A percentile compares a stretch with the other conserved stretches of the same genome.
These are phyloP conservation scores for Melaleuca alternifolia DNA, from an alignment of 345 rosid genomes.

Conservation along the genomic window DNA sequence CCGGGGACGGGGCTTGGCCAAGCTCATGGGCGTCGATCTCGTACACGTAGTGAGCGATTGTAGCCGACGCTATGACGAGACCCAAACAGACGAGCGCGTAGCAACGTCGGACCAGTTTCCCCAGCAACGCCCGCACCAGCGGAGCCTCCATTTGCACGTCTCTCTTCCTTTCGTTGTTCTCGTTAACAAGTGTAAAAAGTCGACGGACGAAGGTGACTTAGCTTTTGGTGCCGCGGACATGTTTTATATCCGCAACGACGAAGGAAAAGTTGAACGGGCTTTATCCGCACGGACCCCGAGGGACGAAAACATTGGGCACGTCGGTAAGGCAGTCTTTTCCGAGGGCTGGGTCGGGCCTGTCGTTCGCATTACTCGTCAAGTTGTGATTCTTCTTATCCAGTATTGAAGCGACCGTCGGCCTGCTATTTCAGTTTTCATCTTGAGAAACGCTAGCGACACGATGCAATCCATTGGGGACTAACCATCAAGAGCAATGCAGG, in stretches of 20 bases:
- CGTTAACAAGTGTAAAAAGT: not conserved
- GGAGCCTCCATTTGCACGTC: not conserved
- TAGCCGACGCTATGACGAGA: slow-evolving; percentile 5
- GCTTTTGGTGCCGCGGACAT: not conserved
- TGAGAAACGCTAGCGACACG: not conserved
- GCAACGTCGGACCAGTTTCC: slow-evolving; percentile 21
- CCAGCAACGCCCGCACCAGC: slow-evolving; percentile 9
- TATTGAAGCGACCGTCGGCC: not conserved
- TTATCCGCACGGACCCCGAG: not conserved
- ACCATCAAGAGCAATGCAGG: not conserved
- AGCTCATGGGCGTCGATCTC: not conserved
- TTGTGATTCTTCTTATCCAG: not conserved
- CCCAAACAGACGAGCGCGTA: slow-evolving; percentile 25
- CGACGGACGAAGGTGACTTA: not conserved
- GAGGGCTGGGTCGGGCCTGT: not conserved
- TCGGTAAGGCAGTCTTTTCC: not conserved
- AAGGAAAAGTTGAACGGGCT: not conserved
- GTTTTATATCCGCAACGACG: not conserved
- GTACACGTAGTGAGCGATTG: slow-evolving; percentile 7
- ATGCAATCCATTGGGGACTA: not conserved
- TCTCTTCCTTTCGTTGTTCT: not conserved
- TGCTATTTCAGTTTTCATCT: not conserved
- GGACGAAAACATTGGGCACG: not conserved
- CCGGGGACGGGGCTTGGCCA: slow-evolving; percentile 1
- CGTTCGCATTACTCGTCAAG: not conserved